A percentile compares a stretch with the other conserved stretches of the same genome.
Conservation (phyloP, 257 asterid species). For the Leonotis leonurus region DNA sequence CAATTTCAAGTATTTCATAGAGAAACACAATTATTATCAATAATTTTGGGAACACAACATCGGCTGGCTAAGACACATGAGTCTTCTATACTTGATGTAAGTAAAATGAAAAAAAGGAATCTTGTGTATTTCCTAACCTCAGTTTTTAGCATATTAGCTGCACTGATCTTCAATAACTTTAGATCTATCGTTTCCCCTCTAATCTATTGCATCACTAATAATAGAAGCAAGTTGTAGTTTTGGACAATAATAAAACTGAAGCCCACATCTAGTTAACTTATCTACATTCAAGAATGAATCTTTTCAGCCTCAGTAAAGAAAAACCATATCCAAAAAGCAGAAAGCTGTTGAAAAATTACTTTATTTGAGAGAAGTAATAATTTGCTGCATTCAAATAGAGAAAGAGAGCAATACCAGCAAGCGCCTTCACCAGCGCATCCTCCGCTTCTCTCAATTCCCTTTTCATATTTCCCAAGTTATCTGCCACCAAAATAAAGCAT, state of each 20-base stretch:
- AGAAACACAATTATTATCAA: neutral
- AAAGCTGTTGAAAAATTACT: neutral
- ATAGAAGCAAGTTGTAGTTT: too few species aligned
- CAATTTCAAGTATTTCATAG: neutral
- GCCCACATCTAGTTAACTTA: too few species aligned
- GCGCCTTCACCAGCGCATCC: conserved; percentile 67
- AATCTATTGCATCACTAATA: too few species aligned
- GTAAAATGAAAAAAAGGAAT: neutral
- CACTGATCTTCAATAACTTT: too few species aligned
- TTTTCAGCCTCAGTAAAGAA: neutral
- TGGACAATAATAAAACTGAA: too few species aligned
- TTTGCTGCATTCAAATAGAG: neutral
- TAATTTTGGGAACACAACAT: neutral
- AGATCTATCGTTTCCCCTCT: too few species aligned
- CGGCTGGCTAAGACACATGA: neutral
- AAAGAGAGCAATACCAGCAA: conserved; percentile 47
- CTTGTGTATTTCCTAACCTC: neutral
- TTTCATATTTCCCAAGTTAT: conserved; percentile 50
- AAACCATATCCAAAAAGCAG: neutral
- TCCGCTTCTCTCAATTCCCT: conserved; percentile 60
- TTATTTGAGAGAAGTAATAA: neutral
- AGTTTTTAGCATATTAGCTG: too few species aligned
- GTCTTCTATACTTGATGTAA: neutral
- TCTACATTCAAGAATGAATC: neutral
- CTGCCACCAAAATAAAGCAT: conserved; percentile 31